phyloP scores from a whole-genome alignment of 495 filamentous ascomycete genomes.

The Penicillium desertorum region DNA sequence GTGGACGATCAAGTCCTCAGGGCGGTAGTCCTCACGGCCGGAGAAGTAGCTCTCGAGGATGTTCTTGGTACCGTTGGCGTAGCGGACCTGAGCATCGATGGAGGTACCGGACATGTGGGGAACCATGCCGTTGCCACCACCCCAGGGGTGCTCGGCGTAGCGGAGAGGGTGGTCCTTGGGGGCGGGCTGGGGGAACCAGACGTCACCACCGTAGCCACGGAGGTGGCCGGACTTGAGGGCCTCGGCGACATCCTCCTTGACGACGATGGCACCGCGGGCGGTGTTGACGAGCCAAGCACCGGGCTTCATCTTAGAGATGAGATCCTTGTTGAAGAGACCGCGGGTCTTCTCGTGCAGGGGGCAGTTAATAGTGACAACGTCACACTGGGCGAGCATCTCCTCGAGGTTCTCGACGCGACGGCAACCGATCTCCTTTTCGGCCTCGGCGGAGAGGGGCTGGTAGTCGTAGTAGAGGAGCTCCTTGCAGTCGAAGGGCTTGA shows the following conservation, averaged over 20 bases:
- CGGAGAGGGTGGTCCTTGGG: slow-evolving; percentile 93
- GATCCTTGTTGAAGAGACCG: slow-evolving; percentile 98
- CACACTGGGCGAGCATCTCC: slow-evolving; percentile 94
- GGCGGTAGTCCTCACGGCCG: slow-evolving; percentile 81
- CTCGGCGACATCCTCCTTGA: slow-evolving; percentile 97
- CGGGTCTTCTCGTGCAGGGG: slow-evolving; percentile 96
- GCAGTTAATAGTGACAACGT: slow-evolving; percentile 99
- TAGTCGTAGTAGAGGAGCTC: slow-evolving; percentile 99
- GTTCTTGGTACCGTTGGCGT: slow-evolving; percentile 82
- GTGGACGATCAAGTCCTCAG: slow-evolving; percentile 89
- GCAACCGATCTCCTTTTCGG: slow-evolving; percentile 95
- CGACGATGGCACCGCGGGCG: slow-evolving; percentile 96
- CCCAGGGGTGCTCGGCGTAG: slow-evolving; percentile 89
- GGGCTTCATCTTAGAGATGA: slow-evolving; percentile 99
- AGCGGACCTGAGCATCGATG: slow-evolving; percentile 94
- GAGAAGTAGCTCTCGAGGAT: slow-evolving; percentile 90
- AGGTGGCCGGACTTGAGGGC: slow-evolving; percentile 92
- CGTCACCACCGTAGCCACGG: slow-evolving; percentile 94
- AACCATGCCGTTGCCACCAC: slow-evolving; percentile 96
- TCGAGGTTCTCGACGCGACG: slow-evolving; percentile 83
- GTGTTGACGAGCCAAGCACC: slow-evolving; percentile 98
- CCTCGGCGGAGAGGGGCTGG: slow-evolving; percentile 83
- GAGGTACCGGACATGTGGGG: slow-evolving; percentile 98
- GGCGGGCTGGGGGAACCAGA: slow-evolving; percentile 92
- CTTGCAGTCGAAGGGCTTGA: slow-evolving; percentile 99